Conservation (phyloP, 1,139 yeast genomes). For the Scheffersomyces lignicola region DNA sequence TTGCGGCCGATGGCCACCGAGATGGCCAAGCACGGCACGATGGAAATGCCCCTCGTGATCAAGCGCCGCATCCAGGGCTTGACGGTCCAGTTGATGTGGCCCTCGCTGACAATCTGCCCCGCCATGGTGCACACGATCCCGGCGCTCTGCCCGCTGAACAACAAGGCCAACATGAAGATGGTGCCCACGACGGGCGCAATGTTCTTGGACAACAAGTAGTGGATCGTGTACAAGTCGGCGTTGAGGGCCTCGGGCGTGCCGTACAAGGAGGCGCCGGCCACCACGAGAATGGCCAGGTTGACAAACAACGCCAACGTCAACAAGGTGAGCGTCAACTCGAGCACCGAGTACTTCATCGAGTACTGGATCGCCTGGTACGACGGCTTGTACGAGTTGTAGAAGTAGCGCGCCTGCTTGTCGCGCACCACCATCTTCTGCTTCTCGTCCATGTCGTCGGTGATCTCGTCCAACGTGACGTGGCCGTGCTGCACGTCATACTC, state of each 20-base stretch:
- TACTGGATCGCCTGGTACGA: slow-evolving; percentile 63
- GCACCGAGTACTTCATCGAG: slow-evolving; percentile 64
- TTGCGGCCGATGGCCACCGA: slow-evolving; percentile 60
- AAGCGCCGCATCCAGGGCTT: slow-evolving; percentile 78
- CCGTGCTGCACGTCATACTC: slow-evolving; percentile 62
- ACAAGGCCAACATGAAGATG: slow-evolving; percentile 70
- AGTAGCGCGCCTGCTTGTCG: slow-evolving; percentile 33
- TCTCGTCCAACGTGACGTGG: slow-evolving; percentile 29
- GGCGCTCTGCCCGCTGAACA: slow-evolving; percentile 79
- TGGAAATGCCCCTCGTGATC: slow-evolving; percentile 68
- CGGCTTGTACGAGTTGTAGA: slow-evolving; percentile 56
- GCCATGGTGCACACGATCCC: slow-evolving; percentile 87
- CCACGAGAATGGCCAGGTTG: slow-evolving; percentile 72
- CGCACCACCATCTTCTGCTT: slow-evolving; percentile 11
- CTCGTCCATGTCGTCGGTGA: slow-evolving; percentile 12
- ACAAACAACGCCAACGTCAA: slow-evolving; percentile 77
- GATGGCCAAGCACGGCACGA: slow-evolving; percentile 70
- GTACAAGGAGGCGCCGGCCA: slow-evolving; percentile 72
- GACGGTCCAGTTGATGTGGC: slow-evolving; percentile 73
- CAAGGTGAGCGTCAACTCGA: slow-evolving; percentile 64
- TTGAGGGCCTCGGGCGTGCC: slow-evolving; percentile 63
- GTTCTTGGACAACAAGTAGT: slow-evolving; percentile 53
- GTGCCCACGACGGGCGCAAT: slow-evolving; percentile 77
- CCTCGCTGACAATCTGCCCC: slow-evolving; percentile 84
- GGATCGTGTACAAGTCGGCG: slow-evolving; percentile 75